These are phyloP conservation scores for Lavandula angustifolia DNA, from an alignment of 257 asterid species.

Conservation along the genomic window DNA sequence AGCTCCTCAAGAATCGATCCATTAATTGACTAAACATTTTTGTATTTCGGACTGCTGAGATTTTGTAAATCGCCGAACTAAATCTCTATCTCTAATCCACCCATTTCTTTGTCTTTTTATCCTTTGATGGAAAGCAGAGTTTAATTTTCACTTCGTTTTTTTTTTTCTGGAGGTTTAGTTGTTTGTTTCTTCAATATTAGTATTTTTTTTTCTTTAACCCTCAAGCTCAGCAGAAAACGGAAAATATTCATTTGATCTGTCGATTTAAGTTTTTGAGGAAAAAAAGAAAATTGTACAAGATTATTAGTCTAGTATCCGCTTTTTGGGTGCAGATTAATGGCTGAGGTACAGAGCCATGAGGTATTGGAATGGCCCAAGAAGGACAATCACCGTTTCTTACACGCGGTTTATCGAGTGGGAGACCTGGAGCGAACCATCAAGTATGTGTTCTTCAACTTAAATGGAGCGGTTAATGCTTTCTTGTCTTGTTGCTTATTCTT, in stretches of 20 bases:
- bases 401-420: constrained; percentile 96
- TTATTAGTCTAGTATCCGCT: too few relatives aligned
- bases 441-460: constrained; percentile 42
- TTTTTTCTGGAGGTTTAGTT: constrained; percentile 5
- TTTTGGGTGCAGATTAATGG: constrained; percentile 56
- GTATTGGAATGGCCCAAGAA: constrained; percentile 88
- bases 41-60: not conserved
- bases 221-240: not conserved
- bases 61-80: constrained; percentile 9
- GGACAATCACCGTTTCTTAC: constrained; percentile 81
- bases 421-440: constrained; percentile 95
- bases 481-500: constrained; percentile 23
- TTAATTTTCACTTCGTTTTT: too few relatives aligned
- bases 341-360: constrained; percentile 69
- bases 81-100: not conserved
- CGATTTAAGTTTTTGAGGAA: too few relatives aligned
- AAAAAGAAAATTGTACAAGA: too few relatives aligned
- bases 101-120: not conserved
- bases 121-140: constrained; percentile 1
- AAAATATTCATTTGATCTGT: too few relatives aligned
- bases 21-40: not conserved
- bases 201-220: not conserved
- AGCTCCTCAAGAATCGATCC: not conserved
- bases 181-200: not conserved
- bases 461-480: constrained; percentile 14